Evolutionary conservation across 768 basidiomycete species (phyloP), one percentile per base, ranked within the genome.

Genomic region (Cubamyces sp.): DNA sequence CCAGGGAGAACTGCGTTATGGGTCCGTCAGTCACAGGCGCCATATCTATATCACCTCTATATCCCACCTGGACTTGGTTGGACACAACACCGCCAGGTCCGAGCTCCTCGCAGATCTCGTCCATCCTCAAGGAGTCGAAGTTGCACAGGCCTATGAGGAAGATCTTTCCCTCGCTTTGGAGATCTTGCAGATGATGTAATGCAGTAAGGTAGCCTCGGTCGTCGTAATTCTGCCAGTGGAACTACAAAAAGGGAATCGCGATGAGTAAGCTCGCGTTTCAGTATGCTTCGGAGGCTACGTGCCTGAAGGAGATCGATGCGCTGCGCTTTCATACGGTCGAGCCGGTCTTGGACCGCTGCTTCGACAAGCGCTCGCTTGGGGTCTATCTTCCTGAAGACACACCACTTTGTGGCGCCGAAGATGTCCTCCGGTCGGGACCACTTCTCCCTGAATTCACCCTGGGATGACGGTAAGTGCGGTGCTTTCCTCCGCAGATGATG

Each of bases 391-490:
- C 82, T 79, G 77, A 93, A 93, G 15, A 91, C 83, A 72, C 91
- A 93, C 91, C 90, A 94, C 71, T 94, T 94, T 2, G 93, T 94
- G 1, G 88, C 90, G 45, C 90, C 88, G 25, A 93, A 64, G 11
- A 90, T 80, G 3, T 55, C 74, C 67, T 40, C 76, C 69, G 28
- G 79, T 69, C 30, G 74, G 64, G 28, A 77, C 71, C 18, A 84
- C 73, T 14, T 80, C 77, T 64, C 75, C 69, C 67, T 81, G 81
- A 74, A 90, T 71, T 88, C 84, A 14, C 91, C 92, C 91, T 93
- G 73, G 5, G n/a, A 30, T 39, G 41, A 25, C 48, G 48, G 3
- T 25, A 28, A 48, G 9, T 41, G 50, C 25, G 21, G 30, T 34
- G n/a, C 23, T 30, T 34, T 18, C 18, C 11, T 40, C n/a, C 30